Percentiles rank a stretch among this genome's conserved stretches.
Evolutionary conservation across 768 basidiomycete genomes (phyloP).

Genomic region (Hericium coralloides): DNA sequence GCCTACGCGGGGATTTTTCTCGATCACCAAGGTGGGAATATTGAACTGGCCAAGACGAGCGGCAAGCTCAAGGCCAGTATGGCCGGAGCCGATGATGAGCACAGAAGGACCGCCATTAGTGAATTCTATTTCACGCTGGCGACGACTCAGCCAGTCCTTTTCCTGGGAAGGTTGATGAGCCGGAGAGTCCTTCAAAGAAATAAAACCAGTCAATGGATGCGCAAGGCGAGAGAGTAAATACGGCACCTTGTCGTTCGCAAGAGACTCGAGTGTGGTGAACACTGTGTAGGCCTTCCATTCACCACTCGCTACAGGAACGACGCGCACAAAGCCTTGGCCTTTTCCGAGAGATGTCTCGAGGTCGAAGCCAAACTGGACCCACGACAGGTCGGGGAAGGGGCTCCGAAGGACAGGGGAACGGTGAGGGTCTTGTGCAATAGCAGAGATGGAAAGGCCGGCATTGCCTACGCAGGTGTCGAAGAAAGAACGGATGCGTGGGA

Average conservation of each 20-base stretch:
- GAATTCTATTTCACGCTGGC: slow-evolving; percentile 21
- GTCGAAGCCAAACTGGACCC: slow-evolving; percentile 29
- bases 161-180: slow-evolving; percentile 26
- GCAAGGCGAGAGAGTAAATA: slow-evolving; percentile 23
- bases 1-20: slow-evolving; percentile 45
- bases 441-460: slow-evolving; percentile 23
- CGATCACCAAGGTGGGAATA: slow-evolving; percentile 41
- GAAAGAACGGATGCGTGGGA: not conserved
- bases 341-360: slow-evolving; percentile 25
- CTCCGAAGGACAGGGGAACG: slow-evolving; percentile 16
- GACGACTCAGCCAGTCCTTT: slow-evolving; percentile 21
- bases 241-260: slow-evolving; percentile 4
- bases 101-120: slow-evolving; percentile 32
- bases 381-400: slow-evolving; percentile 15
- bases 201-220: slow-evolving; percentile 17
- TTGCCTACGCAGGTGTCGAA: not conserved
- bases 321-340: slow-evolving; percentile 27
- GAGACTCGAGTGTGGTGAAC: slow-evolving; percentile 22
- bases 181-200: slow-evolving; percentile 26
- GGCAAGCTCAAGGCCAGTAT: slow-evolving; percentile 39
- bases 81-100: slow-evolving; percentile 35
- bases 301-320: slow-evolving; percentile 17
- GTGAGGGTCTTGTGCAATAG: slow-evolving; percentile 22
- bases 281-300: slow-evolving; percentile 30
- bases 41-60: slow-evolving; percentile 42